These are phyloP conservation scores for Triticum timopheevii DNA, from an alignment of 176 grass and related monocot genomes.

Conservation along the genomic window DNA sequence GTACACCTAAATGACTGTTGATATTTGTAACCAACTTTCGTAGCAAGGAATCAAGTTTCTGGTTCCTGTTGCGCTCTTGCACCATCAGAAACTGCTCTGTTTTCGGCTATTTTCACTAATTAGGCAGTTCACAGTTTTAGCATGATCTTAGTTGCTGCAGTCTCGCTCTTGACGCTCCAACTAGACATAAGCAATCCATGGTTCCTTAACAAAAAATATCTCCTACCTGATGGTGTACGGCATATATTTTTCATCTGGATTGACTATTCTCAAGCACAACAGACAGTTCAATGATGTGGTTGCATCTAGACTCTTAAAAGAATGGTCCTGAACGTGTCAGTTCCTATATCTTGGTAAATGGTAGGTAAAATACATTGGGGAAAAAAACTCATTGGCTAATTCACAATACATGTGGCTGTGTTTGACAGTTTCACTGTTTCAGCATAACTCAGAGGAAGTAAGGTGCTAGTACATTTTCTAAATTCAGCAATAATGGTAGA, in stretches of 20 bases:
- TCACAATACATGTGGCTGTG: neutral
- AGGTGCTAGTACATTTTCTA: neutral
- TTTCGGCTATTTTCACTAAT: neutral
- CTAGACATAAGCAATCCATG: conserved; percentile 28
- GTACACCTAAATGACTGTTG: conserved; percentile 14
- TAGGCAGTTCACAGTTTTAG: neutral
- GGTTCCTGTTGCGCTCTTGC: neutral
- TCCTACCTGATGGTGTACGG: conserved; percentile 36
- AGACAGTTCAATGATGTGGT: neutral
- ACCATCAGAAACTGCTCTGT: neutral
- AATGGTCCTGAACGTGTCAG: neutral
- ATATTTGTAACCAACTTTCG: neutral
- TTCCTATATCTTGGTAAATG: neutral
- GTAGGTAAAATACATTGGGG: neutral
- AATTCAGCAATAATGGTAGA: neutral
- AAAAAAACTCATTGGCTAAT: neutral
- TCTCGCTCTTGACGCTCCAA: neutral
- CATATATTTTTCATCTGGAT: neutral
- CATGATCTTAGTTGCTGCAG: neutral
- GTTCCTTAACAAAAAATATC: neutral
- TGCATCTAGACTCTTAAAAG: neutral
- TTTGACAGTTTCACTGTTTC: neutral
- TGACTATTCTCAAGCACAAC: neutral
- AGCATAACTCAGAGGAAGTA: neutral
- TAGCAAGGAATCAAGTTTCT: neutral